Evolutionary conservation across 768 basidiomycete species (phyloP), one percentile per base, ranked within the genome.

Genomic region (Pleurotus tuber-regium): DNA sequence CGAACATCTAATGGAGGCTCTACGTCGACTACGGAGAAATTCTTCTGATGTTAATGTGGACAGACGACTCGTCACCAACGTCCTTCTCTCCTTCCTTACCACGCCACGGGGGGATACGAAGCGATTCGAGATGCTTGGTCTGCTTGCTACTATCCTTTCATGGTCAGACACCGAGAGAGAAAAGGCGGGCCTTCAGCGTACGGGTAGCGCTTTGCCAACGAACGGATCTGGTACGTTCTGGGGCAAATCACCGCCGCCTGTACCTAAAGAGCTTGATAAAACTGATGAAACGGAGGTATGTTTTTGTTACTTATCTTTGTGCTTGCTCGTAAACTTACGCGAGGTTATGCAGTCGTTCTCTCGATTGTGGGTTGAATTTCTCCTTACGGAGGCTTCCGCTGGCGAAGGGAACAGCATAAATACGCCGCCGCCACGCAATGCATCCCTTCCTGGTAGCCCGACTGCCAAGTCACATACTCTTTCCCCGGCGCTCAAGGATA

Each of bases 351-450:
- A 98, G 95, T 96, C 93, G 0, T 99, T 99, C 72, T 95, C 92
- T 31, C 89, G 94, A 41, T 80, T 98, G 9, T 99, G 94, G 87
- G 96, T 99, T 41, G 97, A 99, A 67, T 99, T 96, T 65, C 79
- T 99, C 3, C 84, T 99, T 56, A 96, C 93, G 19, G 96, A 99
- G 72, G 87, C 94, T 0, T 75, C 79, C 1, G 58, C 74, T 4
- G 77, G 77, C 12, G 69, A 73, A 49, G 12, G n/a, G 39, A 35
- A 60, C 6, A n/a, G n/a, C n/a, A n/a, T n/a, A n/a, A n/a, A n/a
- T n/a, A 54, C 63, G 25, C 54, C 64, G 6, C 55, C 64, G 8
- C 60, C 64, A n/a, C 60, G 61, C 14, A 61, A 66, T 39, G 61
- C 59, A 7, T 75, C 71, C 4, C 60, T 69, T 18, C 70, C 73